phyloP scores from a whole-genome alignment of 1,139 yeast genomes.

The Zhuliangozyma parablackwelliae region DNA sequence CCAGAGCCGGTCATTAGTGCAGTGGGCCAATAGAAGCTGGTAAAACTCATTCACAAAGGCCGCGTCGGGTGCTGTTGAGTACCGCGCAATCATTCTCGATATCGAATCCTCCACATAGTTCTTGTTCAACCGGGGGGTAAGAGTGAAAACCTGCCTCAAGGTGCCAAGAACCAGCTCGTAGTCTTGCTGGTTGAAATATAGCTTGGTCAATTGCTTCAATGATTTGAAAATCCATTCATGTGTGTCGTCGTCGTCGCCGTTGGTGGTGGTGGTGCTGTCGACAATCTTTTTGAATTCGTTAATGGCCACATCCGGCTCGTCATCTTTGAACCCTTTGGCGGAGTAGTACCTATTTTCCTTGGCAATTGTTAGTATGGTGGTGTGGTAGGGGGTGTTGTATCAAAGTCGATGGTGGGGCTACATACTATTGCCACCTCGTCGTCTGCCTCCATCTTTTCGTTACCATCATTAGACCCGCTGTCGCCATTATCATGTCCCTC shows the following conservation, averaged over 20 bases:
- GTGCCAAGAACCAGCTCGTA: constrained; percentile 31
- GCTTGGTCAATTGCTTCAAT: constrained; percentile 61
- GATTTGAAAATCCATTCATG: constrained; percentile 54
- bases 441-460: constrained; percentile 3
- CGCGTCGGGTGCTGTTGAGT: constrained; percentile 27
- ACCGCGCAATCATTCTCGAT: constrained; percentile 49
- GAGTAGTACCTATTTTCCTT: constrained; percentile 57
- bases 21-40: constrained; percentile 19
- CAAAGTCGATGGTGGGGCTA: too few species aligned
- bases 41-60: constrained; percentile 24
- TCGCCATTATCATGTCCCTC: constrained; percentile 38
- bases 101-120: constrained; percentile 62
- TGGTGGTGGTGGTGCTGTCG: constrained; percentile 22
- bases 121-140: constrained; percentile 26
- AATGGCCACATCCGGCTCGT: constrained; percentile 47
- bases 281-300: constrained; percentile 36
- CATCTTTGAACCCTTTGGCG: constrained; percentile 63
- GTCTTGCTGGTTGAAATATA: constrained; percentile 33
- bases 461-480: constrained; percentile 15
- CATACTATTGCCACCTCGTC: constrained; percentile 57
- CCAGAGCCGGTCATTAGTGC: constrained; percentile 44
- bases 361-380: too few species aligned
- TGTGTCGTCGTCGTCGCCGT: constrained; percentile 14
- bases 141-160: constrained; percentile 17
- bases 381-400: too few species aligned